A percentile compares a stretch with the other conserved stretches of the same genome.
phyloP scores from a whole-genome alignment of 495 filamentous ascomycete genomes.

The Talaromyces nanjingensis region DNA sequence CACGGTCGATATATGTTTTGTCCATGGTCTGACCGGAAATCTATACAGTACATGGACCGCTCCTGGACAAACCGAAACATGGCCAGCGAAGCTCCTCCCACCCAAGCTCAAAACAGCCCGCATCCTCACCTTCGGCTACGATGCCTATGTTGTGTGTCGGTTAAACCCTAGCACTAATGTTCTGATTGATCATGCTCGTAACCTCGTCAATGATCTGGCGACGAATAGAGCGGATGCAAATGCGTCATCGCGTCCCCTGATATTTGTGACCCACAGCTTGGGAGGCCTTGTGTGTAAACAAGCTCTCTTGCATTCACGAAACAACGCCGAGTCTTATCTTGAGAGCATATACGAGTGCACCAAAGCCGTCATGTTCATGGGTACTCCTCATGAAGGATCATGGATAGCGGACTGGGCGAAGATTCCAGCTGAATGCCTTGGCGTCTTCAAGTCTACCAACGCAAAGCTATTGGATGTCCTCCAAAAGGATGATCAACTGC shows the following conservation, averaged over 20 bases:
- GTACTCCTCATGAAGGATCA: conserved; percentile 32
- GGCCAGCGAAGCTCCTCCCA: conserved; percentile 22
- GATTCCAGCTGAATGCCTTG: conserved; percentile 17
- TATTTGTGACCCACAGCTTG: conserved; percentile 29
- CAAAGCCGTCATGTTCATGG: conserved; percentile 32
- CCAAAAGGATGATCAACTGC: conserved; percentile 13
- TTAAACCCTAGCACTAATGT: conserved; percentile 11
- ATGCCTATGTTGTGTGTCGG: conserved; percentile 19
- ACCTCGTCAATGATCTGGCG: conserved; percentile 20
- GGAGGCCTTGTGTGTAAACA: conserved; percentile 28
- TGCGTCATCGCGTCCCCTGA: conserved; percentile 16
- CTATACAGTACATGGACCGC: conserved; percentile 22
- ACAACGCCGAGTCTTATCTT: conserved; percentile 18
- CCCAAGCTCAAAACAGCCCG: conserved; percentile 16
- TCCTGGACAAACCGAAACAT: conserved; percentile 11
- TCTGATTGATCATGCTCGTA: conserved; percentile 20
- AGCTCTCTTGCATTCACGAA: conserved; percentile 14
- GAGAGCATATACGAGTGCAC: conserved; percentile 21
- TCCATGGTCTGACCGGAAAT: conserved; percentile 26
- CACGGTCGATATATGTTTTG: conserved; percentile 23
- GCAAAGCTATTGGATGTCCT: conserved; percentile 13
- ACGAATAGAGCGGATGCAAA: conserved; percentile 11
- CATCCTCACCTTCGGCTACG: conserved; percentile 23
- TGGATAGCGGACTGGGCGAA: conserved; percentile 26
- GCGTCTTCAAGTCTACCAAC: conserved; percentile 17